Evolutionary conservation across 129 eudicot species (phyloP).

Genomic region (Heracleum sosnowskyi): DNA sequence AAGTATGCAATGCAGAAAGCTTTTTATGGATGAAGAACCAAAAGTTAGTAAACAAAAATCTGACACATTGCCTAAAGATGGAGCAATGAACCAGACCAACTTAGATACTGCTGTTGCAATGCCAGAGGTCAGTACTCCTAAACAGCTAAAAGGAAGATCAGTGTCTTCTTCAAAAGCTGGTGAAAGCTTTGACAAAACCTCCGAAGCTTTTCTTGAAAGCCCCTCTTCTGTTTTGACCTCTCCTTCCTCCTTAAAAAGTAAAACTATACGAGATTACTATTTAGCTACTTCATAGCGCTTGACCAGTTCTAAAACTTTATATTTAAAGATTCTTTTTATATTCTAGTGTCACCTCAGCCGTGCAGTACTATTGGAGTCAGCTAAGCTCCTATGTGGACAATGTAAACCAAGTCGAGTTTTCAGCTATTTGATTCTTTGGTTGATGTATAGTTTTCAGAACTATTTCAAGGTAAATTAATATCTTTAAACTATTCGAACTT

Average conservation of each 20-base stretch:
- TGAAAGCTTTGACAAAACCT: constrained; percentile 40
- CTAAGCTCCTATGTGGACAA: background rate
- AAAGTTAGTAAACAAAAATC: constrained; percentile 8
- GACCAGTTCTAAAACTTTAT: background rate
- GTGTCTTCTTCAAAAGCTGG: constrained; percentile 14
- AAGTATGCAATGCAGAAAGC: constrained; percentile 34
- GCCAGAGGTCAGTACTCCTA: constrained; percentile 60
- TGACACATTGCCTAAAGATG: constrained; percentile 11
- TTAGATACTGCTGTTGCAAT: constrained; percentile 13
- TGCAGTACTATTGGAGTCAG: background rate
- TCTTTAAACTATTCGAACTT: background rate
- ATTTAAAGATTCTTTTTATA: background rate
- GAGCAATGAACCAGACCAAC: constrained; percentile 13
- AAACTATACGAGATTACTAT: constrained; percentile 82
- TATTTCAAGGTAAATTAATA: background rate
- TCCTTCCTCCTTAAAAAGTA: constrained; percentile 81
- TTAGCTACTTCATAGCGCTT: constrained; percentile 26
- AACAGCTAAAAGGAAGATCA: constrained; percentile 27
- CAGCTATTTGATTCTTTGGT: background rate
- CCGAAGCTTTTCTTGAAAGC: constrained; percentile 53
- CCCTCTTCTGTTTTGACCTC: constrained; percentile 84
- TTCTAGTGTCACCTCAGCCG: background rate
- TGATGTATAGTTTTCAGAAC: background rate
- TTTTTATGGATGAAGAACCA: constrained; percentile 30
- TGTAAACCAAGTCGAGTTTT: background rate